Percentiles rank a stretch among this genome's conserved stretches.
Evolutionary conservation across 1,284 basidiomycete species (phyloP).

Genomic region (Papiliotrema nemorosa): DNA sequence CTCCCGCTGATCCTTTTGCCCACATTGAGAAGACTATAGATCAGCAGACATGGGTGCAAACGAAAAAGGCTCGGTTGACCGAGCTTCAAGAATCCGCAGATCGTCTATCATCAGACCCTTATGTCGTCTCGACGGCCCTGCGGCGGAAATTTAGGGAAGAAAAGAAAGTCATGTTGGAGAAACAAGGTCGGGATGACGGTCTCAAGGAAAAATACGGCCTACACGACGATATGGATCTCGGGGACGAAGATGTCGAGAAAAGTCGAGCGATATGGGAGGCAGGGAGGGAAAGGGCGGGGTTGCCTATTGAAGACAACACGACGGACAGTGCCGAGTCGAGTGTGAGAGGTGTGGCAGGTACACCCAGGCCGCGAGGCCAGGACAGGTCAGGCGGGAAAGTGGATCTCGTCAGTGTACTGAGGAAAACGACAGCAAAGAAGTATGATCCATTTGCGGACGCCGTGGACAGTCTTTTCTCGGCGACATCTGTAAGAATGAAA

Average conservation of each 20-base stretch:
- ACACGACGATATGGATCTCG: conserved; percentile 52
- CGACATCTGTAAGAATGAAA: conserved; percentile 7
- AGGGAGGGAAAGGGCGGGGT: conserved; percentile 22
- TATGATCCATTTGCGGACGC: conserved; percentile 37
- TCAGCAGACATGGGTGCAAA: conserved; percentile 66
- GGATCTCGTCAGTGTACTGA: conserved; percentile 17
- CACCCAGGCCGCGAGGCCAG: conserved; percentile 16
- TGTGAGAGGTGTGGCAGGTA: conserved; percentile 6
- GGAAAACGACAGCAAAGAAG: conserved; percentile 34
- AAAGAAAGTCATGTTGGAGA: conserved; percentile 70
- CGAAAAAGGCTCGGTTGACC: conserved; percentile 70
- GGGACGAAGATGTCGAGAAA: conserved; percentile 26
- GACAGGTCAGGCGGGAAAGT: conserved; percentile 4
- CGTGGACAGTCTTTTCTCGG: conserved; percentile 9
- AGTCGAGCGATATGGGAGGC: conserved; percentile 28
- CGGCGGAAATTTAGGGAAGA: conserved; percentile 78
- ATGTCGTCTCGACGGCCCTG: conserved; percentile 66
- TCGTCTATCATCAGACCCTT: conserved; percentile 77
- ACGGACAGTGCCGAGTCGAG: conserved; percentile 7
- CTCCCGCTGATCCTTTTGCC: conserved; percentile 69
- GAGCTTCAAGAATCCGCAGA: conserved; percentile 70
- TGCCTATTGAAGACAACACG: conserved; percentile 9
- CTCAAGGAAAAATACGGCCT: conserved; percentile 71
- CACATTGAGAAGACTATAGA: conserved; percentile 81
- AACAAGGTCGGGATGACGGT: conserved; percentile 62